Conservation (phyloP, 2,329 filamentous ascomycete species). For the Alternaria sp. region DNA sequence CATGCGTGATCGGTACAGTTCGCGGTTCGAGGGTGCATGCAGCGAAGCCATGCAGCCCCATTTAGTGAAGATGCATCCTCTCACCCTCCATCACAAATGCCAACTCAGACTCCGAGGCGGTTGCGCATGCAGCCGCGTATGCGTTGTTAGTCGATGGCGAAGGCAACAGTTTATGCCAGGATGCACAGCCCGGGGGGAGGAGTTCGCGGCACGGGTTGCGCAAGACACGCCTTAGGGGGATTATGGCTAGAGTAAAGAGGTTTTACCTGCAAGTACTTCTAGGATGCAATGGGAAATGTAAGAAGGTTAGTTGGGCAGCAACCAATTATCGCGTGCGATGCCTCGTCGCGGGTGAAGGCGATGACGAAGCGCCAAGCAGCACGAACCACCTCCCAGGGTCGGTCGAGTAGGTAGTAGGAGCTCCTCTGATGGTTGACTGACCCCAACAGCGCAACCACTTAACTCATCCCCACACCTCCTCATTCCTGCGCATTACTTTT, state of each 20-base stretch:
- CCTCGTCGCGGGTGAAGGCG: slow-evolving; percentile 25
- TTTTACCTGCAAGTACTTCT: not conserved
- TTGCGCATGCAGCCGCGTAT: slow-evolving; percentile 48
- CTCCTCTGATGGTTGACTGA: slow-evolving; percentile 22
- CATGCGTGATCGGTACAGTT: slow-evolving; percentile 38
- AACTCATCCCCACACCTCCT: slow-evolving; percentile 10
- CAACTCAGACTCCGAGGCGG: slow-evolving; percentile 34
- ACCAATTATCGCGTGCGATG: not conserved
- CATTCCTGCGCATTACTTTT: slow-evolving; percentile 13
- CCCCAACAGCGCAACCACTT: slow-evolving; percentile 13
- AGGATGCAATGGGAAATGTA: not conserved
- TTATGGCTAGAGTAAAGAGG: not conserved
- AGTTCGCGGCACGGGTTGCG: slow-evolving; percentile 1
- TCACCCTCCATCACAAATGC: slow-evolving; percentile 29
- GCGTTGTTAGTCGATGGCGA: slow-evolving; percentile 35
- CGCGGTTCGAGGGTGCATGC: slow-evolving; percentile 25
- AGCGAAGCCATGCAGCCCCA: slow-evolving; percentile 19
- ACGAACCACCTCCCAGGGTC: slow-evolving; percentile 31
- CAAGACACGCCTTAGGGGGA: slow-evolving; percentile 1
- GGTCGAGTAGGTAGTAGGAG: slow-evolving; percentile 15
- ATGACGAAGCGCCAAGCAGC: slow-evolving; percentile 38
- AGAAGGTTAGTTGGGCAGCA: slow-evolving; percentile 2
- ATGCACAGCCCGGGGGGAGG: slow-evolving; percentile 6
- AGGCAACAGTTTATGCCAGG: slow-evolving; percentile 28
- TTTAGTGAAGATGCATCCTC: slow-evolving; percentile 27